phyloP scores from a whole-genome alignment of 2,329 filamentous ascomycete species.

The Thielaviopsis euricoi region DNA sequence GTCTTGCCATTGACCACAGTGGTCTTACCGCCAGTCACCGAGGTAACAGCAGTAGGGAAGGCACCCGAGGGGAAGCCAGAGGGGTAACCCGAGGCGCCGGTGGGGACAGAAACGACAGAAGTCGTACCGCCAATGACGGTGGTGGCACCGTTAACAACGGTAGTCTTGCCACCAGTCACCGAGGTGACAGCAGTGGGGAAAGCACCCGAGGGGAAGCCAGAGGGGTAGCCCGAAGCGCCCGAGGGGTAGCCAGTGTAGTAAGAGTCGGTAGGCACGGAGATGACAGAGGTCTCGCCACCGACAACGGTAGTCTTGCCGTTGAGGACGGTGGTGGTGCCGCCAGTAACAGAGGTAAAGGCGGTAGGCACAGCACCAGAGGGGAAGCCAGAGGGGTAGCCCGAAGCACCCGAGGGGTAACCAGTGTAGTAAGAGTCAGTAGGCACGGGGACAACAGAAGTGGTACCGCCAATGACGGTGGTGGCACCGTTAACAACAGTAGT shows the following conservation, averaged over 20 bases:
- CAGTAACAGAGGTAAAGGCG: neutral
- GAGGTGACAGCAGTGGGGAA: neutral
- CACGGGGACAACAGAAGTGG: neutral
- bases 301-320: neutral
- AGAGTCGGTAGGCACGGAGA: neutral
- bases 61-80: neutral
- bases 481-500: neutral
- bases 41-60: too few species aligned
- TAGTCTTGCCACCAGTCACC: neutral
- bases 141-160: neutral
- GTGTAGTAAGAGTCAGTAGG: too few species aligned
- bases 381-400: neutral
- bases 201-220: too few species aligned
- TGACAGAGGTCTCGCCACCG: neutral
- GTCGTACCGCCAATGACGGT: too few species aligned
- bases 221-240: too few species aligned
- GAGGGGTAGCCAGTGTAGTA: too few species aligned
- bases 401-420: too few species aligned
- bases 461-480: neutral
- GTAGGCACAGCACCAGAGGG: neutral
- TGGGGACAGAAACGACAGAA: too few species aligned
- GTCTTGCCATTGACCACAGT: neutral
- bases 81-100: too few species aligned
- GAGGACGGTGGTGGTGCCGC: neutral
- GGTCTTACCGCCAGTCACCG: too few species aligned